Conservation (phyloP, 805 yeast genomes). For the Saccharomycopsis fodiens region DNA sequence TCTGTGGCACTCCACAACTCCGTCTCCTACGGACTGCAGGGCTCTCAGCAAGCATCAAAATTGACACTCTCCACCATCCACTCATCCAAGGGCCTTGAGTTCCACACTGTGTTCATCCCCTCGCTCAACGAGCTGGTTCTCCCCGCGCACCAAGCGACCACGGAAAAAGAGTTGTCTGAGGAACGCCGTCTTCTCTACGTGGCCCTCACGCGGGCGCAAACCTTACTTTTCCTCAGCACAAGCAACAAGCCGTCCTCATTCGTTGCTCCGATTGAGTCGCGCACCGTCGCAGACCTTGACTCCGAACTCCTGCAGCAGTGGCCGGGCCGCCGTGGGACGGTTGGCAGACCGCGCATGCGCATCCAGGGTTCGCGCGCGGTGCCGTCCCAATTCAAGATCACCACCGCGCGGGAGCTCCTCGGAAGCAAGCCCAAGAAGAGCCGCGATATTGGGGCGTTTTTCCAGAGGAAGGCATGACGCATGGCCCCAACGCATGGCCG, state of each 20-base stretch:
- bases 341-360: background rate
- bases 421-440: background rate
- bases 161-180: constrained; percentile 43
- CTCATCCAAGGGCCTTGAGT: constrained; percentile 88
- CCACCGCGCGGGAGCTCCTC: background rate
- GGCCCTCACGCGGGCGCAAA: constrained; percentile 78
- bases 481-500: too few species aligned
- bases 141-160: constrained; percentile 49
- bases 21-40: constrained; percentile 24
- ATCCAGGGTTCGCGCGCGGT: background rate
- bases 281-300: background rate
- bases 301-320: background rate
- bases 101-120: constrained; percentile 88
- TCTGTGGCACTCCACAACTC: constrained; percentile 27
- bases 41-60: constrained; percentile 12
- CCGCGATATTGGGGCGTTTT: too few species aligned
- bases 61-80: constrained; percentile 76
- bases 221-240: constrained; percentile 36
- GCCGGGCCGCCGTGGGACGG: background rate
- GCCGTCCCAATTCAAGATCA: background rate
- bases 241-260: background rate
- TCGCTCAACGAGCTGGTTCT: constrained; percentile 58
- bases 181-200: constrained; percentile 84
- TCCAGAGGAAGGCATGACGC: too few species aligned
- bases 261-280: background rate